Base-by-base conservation (phyloP, 2,329 filamentous ascomycete genomes). In the Calonectria pauciramosa region DNA sequence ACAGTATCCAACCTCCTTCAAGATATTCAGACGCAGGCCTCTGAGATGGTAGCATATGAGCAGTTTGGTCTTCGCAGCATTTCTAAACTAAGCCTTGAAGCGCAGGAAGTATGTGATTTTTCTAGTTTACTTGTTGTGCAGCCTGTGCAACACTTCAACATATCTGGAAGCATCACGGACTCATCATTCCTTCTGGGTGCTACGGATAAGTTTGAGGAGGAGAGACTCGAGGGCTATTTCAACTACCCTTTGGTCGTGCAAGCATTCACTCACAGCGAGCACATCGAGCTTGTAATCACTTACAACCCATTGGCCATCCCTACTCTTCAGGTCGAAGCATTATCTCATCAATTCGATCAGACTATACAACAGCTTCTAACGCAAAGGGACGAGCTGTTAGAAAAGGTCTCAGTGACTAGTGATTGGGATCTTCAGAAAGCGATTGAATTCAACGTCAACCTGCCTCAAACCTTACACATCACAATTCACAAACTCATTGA, bases 1-100 rank as follows among this genome's bases (percentile, higher is more conserved):
- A 76, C 81, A 0, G 80, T 87, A 11, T 75, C 77, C 0, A 81
- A 87, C 26, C 89, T 87, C 68, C 80, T 92, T 14, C 80, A 87
- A 23, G 77, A 80, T 0, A 44, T 80, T 0, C 78, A 82, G n/a
- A 18, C 54, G 2, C 54, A 75, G 23, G 54, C 71, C 10, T 38
- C 63, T 2, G 75, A 73, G 20, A 75, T 78, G 75, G 70, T 72
- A 7, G 14, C 68, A 3, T 74, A 52, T 52, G 73, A 75, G 38
- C 75, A 78, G 9, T 68, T 56, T 30, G 65, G 65, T 2, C 49
- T 68, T 38, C 47, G 32, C 16, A 68, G 30, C 18, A 68, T 68
- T 36, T 28, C 75, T 13, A 75, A 68, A n/a, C 41, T 76, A 1
- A 72, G 69, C 44, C 10, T 67, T 14, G 73, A 72, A 3, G 44